A percentile compares a stretch with the other conserved stretches of the same genome.
Evolutionary conservation across 1,139 yeast genomes (phyloP).

Genomic region (Candida labiduridarum): DNA sequence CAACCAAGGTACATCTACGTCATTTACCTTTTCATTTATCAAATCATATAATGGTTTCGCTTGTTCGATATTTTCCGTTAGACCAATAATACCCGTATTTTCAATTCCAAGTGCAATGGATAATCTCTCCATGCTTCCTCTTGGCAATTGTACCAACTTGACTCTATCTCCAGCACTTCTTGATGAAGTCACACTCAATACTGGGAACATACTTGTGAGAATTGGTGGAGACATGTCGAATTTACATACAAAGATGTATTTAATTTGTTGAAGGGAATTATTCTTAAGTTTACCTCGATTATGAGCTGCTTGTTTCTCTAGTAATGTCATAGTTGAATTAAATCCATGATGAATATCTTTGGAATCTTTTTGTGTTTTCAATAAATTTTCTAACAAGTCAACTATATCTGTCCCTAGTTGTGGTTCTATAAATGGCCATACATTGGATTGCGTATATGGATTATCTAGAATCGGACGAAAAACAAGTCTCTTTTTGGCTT

Average conservation of each 20-base stretch:
- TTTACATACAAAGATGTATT: constrained; percentile 56
- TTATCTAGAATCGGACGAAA: constrained; percentile 64
- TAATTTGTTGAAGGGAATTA: constrained; percentile 19
- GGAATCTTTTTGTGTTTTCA: constrained; percentile 29
- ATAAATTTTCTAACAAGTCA: constrained; percentile 39
- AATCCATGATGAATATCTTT: constrained; percentile 48
- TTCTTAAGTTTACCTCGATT: constrained; percentile 14
- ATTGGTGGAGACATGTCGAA: constrained; percentile 53
- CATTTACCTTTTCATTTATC: constrained; percentile 33
- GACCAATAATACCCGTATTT: constrained; percentile 32
- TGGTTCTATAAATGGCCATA: constrained; percentile 55
- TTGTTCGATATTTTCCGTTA: constrained; percentile 23
- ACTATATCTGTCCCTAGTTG: constrained; percentile 38
- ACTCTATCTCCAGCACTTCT: constrained; percentile 28
- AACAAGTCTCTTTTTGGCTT: constrained; percentile 50
- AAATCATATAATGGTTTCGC: constrained; percentile 33
- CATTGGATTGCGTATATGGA: constrained; percentile 52
- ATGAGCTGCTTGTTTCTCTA: constrained; percentile 50
- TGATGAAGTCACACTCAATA: constrained; percentile 50
- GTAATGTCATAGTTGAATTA: constrained; percentile 51
- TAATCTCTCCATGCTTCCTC: constrained; percentile 41
- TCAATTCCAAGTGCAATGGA: constrained; percentile 33
- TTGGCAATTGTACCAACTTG: constrained; percentile 57
- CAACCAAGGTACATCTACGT: constrained; percentile 51
- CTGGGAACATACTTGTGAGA: constrained; percentile 55